phyloP scores from a whole-genome alignment of 2,329 filamentous ascomycete genomes.

The Pseudopithomyces chartarum region DNA sequence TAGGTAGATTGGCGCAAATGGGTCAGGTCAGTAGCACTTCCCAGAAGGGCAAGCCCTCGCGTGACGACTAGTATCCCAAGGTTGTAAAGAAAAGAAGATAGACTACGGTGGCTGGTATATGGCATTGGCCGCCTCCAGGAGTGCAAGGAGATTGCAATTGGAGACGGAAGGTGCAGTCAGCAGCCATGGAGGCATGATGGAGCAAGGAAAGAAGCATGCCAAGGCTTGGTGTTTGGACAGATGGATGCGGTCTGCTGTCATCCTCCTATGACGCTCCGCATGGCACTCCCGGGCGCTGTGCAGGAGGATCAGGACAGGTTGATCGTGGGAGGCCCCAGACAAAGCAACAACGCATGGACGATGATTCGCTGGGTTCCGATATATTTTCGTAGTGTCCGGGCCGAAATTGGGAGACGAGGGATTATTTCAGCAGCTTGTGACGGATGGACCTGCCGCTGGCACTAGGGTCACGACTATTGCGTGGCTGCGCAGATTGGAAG shows the following conservation, averaged over 20 bases:
- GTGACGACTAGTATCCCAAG: too few relatives aligned
- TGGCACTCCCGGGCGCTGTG: neutral
- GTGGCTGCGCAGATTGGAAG: conserved; percentile 1
- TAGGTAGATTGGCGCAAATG: too few relatives aligned
- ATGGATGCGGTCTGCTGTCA: neutral
- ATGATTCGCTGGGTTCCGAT: conserved; percentile 5
- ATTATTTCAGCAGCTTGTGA: conserved; percentile 15
- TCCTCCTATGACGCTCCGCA: neutral
- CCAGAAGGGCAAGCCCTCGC: too few relatives aligned
- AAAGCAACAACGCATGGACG: neutral
- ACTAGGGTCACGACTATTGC: conserved; percentile 1
- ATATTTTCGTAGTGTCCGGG: conserved; percentile 14
- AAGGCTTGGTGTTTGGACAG: neutral
- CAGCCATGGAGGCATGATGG: too few relatives aligned
- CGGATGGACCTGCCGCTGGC: conserved; percentile 12
- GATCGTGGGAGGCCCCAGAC: too few relatives aligned
- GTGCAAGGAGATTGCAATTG: too few relatives aligned
- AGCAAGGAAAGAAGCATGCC: neutral
- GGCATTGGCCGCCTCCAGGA: too few relatives aligned
- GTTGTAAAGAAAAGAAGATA: too few relatives aligned
- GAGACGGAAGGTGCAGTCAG: neutral
- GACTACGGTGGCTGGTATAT: too few relatives aligned
- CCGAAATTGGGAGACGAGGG: conserved; percentile 16
- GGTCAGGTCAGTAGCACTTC: too few relatives aligned
- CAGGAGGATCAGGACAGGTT: too few relatives aligned